These are phyloP conservation scores for Mesotaenium endlicherianum DNA, from an alignment of 139 green algal species.

Conservation along the genomic window DNA sequence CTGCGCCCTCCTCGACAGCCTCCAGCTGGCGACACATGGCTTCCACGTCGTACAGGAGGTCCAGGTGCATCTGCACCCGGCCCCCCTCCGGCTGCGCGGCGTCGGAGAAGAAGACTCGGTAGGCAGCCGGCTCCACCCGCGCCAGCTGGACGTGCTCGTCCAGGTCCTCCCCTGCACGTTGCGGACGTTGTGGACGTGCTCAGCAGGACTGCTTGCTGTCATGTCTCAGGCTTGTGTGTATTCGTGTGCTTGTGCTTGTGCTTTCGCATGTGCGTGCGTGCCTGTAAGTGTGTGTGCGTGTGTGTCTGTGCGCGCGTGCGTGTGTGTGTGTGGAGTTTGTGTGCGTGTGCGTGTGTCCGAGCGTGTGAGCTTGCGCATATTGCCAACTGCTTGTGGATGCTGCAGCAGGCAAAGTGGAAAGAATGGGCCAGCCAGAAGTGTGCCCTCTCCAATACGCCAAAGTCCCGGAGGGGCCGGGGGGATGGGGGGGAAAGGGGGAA, in stretches of 20 bases:
- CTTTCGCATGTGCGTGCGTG: too few relatives aligned
- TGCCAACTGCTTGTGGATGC: too few relatives aligned
- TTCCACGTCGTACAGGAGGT: conserved; percentile 76
- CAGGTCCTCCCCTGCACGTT: conserved; percentile 23
- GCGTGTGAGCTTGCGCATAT: neutral
- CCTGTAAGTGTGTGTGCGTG: neutral
- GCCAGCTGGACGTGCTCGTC: conserved; percentile 44
- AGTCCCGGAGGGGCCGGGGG: too few relatives aligned
- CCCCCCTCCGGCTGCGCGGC: neutral
- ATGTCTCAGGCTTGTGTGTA: too few relatives aligned
- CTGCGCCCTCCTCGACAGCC: conserved; percentile 62
- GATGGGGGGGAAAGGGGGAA: too few relatives aligned
- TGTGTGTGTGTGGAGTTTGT: neutral
- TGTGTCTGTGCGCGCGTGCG: neutral
- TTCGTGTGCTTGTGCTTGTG: too few relatives aligned
- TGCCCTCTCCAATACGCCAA: too few relatives aligned
- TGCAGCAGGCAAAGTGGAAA: too few relatives aligned
- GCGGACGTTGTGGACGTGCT: neutral
- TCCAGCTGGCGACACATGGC: conserved; percentile 78
- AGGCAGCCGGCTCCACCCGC: conserved; percentile 59
- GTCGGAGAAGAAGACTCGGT: conserved; percentile 73
- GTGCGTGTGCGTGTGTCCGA: neutral
- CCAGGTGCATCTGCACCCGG: conserved; percentile 54
- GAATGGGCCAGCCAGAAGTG: too few relatives aligned
- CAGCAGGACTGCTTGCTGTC: too few relatives aligned